phyloP scores from a whole-genome alignment of 1,139 yeast genomes.

The Zhuliangozyma parablackwelliae region DNA sequence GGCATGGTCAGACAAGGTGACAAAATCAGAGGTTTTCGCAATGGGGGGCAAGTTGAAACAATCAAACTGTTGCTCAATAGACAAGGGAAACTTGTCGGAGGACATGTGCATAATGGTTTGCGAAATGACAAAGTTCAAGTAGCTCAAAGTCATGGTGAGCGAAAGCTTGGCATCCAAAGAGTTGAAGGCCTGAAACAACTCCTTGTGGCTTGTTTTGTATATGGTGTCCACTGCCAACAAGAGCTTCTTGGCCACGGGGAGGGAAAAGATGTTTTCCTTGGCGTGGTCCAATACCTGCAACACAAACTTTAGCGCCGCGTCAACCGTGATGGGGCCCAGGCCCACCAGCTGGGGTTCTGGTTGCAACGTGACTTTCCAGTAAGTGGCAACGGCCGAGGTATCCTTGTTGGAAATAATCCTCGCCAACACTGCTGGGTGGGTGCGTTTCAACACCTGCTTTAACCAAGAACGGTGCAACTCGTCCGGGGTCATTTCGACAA shows the following conservation, averaged over 20 bases:
- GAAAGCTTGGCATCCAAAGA: slow-evolving; percentile 22
- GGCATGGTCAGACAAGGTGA: slow-evolving; percentile 3
- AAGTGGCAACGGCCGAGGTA: slow-evolving; percentile 19
- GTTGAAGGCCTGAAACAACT: slow-evolving; percentile 19
- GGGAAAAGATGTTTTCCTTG: slow-evolving; percentile 3
- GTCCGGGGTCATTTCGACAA: slow-evolving; percentile 3
- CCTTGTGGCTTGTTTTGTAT: background rate
- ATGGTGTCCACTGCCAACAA: slow-evolving; percentile 4
- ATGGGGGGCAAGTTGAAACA: slow-evolving; percentile 25
- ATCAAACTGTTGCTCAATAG: slow-evolving; percentile 12
- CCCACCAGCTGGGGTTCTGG: background rate
- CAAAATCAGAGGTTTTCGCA: slow-evolving; percentile 17
- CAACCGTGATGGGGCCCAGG: slow-evolving; percentile 1
- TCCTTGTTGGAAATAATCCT: slow-evolving; percentile 30
- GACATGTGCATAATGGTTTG: slow-evolving; percentile 12
- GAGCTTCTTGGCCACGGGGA: slow-evolving; percentile 3
- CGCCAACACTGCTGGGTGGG: no score
- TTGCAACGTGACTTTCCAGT: slow-evolving; percentile 3
- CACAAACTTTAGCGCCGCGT: slow-evolving; percentile 20
- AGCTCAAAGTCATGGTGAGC: slow-evolving; percentile 12
- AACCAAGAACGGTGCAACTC: slow-evolving; percentile 26
- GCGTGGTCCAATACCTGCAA: slow-evolving; percentile 27
- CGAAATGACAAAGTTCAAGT: slow-evolving; percentile 18
- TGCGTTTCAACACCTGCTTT: no score
- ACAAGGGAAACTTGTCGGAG: slow-evolving; percentile 13